Evolutionary conservation across 2,329 filamentous ascomycete species (phyloP).

Genomic region (Didymella pinodella): DNA sequence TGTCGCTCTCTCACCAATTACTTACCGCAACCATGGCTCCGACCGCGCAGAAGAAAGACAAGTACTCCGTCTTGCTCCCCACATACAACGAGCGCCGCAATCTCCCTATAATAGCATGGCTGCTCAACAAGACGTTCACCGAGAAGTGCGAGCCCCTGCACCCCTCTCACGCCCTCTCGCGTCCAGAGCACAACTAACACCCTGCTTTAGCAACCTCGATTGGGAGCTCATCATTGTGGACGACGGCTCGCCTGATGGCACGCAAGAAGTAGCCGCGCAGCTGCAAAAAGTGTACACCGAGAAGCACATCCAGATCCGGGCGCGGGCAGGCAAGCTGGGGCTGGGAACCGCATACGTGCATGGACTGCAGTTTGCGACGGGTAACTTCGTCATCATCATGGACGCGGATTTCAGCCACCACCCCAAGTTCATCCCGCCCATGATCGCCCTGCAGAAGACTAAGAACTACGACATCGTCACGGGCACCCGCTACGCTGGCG

Average conservation of each 20-base stretch:
- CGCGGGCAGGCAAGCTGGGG: constrained; percentile 93
- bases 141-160: constrained; percentile 70
- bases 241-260: constrained; percentile 96
- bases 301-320: constrained; percentile 81
- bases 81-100: constrained; percentile 99
- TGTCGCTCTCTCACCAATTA: constrained; percentile 42
- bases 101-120: constrained; percentile 93
- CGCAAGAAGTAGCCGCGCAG: constrained; percentile 87
- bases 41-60: constrained; percentile 64
- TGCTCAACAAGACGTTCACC: constrained; percentile 90
- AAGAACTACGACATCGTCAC: constrained; percentile 95
- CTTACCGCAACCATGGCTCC: constrained; percentile 40
- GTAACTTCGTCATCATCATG: constrained; percentile 99
- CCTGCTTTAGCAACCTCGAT: constrained; percentile 75
- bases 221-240: constrained; percentile 99
- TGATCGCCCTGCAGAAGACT: constrained; percentile 82
- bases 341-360: constrained; percentile 96
- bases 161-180: constrained; percentile 3
- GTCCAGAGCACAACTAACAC: constrained; percentile 17
- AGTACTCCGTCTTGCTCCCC: constrained; percentile 96
- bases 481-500: constrained; percentile 88
- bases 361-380: constrained; percentile 85
- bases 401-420: constrained; percentile 99
- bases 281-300: constrained; percentile 83
- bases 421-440: constrained; percentile 96